Percentiles rank a stretch among this genome's conserved stretches.
phyloP scores from a whole-genome alignment of 176 grass and related monocot species.

The Oryza glaberrima region DNA sequence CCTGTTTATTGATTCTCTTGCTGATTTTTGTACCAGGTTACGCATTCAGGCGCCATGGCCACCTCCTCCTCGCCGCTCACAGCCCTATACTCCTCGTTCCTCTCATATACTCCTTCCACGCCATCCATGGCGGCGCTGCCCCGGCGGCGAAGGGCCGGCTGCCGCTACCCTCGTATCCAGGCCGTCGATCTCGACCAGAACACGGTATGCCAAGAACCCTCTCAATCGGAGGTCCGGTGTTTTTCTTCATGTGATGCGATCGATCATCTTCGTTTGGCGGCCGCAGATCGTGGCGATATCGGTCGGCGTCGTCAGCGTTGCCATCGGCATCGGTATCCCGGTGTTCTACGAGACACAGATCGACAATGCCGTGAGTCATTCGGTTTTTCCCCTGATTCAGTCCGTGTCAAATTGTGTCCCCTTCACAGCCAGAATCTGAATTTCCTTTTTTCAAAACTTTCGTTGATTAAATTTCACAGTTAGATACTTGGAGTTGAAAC shows the following conservation, averaged over 20 bases:
- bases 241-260: background rate
- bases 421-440: background rate
- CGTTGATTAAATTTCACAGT: background rate
- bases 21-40: background rate
- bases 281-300: conserved; percentile 78
- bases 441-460: background rate
- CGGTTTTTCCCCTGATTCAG: background rate
- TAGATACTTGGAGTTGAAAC: background rate
- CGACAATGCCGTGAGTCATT: conserved; percentile 76
- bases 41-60: conserved; percentile 51
- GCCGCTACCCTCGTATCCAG: conserved; percentile 62
- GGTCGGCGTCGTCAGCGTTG: conserved; percentile 87
- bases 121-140: conserved; percentile 21
- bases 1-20: background rate
- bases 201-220: conserved; percentile 55
- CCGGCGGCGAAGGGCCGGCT: background rate
- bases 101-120: conserved; percentile 40
- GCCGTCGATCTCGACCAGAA: conserved; percentile 91
- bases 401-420: background rate
- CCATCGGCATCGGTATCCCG: conserved; percentile 83
- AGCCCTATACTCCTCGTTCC: conserved; percentile 55
- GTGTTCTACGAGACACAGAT: conserved; percentile 96
- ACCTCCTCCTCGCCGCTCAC: conserved; percentile 47
- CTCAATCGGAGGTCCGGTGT: background rate
- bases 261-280: background rate